Percentiles rank a stretch among this genome's conserved stretches.
phyloP scores from a whole-genome alignment of 768 basidiomycete species.

The Suillus lakei region DNA sequence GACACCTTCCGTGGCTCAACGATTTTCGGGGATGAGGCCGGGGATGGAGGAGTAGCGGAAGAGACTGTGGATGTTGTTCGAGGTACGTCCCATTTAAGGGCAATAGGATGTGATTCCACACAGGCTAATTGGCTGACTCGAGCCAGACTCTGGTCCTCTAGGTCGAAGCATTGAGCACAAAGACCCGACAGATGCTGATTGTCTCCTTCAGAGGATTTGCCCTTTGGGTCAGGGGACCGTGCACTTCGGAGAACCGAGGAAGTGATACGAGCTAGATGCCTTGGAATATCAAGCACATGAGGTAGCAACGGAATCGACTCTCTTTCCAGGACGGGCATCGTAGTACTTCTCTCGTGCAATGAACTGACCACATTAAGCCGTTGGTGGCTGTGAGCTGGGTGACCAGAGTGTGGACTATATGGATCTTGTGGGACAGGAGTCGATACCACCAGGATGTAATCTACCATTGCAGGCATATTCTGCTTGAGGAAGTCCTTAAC shows the following conservation, averaged over 20 bases:
- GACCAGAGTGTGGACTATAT: constrained; percentile 31
- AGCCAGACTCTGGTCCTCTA: constrained; percentile 70
- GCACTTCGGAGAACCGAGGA: constrained; percentile 74
- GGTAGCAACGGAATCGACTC: constrained; percentile 78
- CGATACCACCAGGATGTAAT: constrained; percentile 78
- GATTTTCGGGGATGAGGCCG: constrained; percentile 21
- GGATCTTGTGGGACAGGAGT: constrained; percentile 44
- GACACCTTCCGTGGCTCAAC: constrained; percentile 29
- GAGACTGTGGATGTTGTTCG: constrained; percentile 3
- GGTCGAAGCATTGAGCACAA: constrained; percentile 63
- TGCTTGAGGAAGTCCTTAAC: constrained; percentile 74
- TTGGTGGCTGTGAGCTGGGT: constrained; percentile 48
- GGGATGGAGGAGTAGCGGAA: constrained; percentile 23
- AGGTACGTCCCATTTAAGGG: constrained; percentile 22
- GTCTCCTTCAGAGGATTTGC: constrained; percentile 36
- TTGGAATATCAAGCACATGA: constrained; percentile 76
- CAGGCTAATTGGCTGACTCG: constrained; percentile 66
- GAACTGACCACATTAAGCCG: constrained; percentile 57
- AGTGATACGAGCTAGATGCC: constrained; percentile 75
- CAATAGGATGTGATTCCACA: constrained; percentile 16
- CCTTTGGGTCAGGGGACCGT: constrained; percentile 47
- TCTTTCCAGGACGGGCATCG: constrained; percentile 60
- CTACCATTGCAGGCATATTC: constrained; percentile 71
- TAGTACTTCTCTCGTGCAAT: constrained; percentile 59
- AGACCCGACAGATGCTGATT: constrained; percentile 57